Conservation (phyloP, 768 basidiomycete genomes). For the Obba rivulosa region DNA sequence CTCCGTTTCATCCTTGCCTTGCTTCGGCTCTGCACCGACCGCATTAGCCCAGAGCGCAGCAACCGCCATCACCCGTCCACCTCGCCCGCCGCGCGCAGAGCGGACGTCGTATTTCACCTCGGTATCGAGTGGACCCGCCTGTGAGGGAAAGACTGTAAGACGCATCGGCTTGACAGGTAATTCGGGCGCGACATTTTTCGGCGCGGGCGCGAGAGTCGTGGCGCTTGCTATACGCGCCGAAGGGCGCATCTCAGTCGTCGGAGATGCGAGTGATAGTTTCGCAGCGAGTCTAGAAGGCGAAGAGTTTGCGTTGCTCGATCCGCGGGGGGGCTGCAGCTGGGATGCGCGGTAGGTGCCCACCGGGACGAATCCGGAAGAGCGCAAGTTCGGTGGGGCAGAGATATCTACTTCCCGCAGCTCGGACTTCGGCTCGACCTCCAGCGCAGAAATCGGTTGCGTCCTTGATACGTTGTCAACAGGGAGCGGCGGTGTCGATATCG, state of each 20-base stretch:
- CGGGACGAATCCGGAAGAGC: constrained; percentile 73
- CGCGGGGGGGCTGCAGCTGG: neutral
- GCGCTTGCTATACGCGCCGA: constrained; percentile 6
- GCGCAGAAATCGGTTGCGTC: too few relatives aligned
- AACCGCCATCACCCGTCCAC: constrained; percentile 69
- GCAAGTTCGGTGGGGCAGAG: constrained; percentile 51
- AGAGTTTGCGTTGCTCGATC: neutral
- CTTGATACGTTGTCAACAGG: constrained; percentile 2
- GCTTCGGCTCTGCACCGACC: constrained; percentile 4
- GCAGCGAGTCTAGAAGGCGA: too few relatives aligned
- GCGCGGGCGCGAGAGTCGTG: neutral
- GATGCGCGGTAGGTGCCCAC: constrained; percentile 45
- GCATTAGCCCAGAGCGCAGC: constrained; percentile 66
- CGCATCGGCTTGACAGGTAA: neutral
- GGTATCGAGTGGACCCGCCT: constrained; percentile 30
- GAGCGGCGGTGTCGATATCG: constrained; percentile 16
- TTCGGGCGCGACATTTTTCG: neutral
- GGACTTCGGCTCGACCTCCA: too few relatives aligned
- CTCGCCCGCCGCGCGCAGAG: constrained; percentile 72
- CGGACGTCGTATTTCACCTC: constrained; percentile 68
- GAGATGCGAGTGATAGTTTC: neutral
- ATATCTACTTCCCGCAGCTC: neutral
- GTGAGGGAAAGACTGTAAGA: constrained; percentile 15
- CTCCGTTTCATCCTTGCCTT: neutral
- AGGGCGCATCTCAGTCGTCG: neutral